Evolutionary conservation across 2,329 filamentous ascomycete genomes (phyloP), one percentile per base, ranked within the genome.

Genomic region (Apiospora pterosperma): DNA sequence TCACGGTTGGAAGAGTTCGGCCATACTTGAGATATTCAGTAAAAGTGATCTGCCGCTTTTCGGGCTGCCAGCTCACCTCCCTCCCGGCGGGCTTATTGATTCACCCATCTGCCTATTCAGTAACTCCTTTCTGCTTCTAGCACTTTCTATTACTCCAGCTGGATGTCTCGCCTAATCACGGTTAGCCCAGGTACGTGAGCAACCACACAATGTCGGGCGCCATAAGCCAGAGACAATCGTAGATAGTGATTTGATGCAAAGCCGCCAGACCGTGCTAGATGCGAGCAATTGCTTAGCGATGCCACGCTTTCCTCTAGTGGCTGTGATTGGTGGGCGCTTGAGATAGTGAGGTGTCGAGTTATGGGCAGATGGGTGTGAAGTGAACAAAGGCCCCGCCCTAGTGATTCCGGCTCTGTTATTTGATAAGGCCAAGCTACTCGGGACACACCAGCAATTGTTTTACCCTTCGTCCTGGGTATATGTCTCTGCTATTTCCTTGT

Each of bases 251-350:
- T 19, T 16, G 44, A 52, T 55, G 48, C 25, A 28, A 55, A 25
- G 23, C 42, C 42, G 42, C 42, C 42, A 28, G 42, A 48, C 42
- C 42, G 25, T 48, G 42, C 42, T 23, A 48, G 42, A 48, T 55
- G 48, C 48, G 48, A 55, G 48, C 48, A 55, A 55, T 55, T 55
- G 48, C 48, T 34, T 55, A 55, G 48, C 48, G 48, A 55, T 55
- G 28, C 48, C 48, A 55, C 48, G 48, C 48, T 19, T 34, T 34
- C 6, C 28, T 34, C 48, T 34, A n/a, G 48, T 34, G 48, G 28
- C 48, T 55, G 28, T 55, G 48, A 55, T 55, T 55, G 48, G 48
- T 55, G 28, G 48, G 48, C 48, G 48, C 48, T 55, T 34, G 48
- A 55, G 34, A 55, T 55, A 55, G 28, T n/a, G 34, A 28, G 48